A percentile compares a stretch with the other conserved stretches of the same genome.
Conservation (phyloP, 768 basidiomycete species). For the Boletus vinaceobasis region DNA sequence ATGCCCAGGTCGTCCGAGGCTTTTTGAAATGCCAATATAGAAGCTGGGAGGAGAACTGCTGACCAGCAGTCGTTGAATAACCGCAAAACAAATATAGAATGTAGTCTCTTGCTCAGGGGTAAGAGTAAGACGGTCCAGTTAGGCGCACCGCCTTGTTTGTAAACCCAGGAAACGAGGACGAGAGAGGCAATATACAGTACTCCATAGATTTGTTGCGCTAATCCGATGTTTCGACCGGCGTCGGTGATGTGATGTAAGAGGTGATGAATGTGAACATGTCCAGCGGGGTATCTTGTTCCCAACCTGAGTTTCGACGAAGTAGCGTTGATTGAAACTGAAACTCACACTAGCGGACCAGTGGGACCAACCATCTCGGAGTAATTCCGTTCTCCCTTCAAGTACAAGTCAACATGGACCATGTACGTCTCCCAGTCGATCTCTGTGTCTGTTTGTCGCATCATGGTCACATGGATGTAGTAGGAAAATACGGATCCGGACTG, state of each 20-base stretch:
- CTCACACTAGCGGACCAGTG: conserved; percentile 90
- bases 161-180: conserved; percentile 63
- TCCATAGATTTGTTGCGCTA: conserved; percentile 79
- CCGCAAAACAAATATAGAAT: conserved; percentile 88
- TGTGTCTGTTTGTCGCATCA: conserved; percentile 60
- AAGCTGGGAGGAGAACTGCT: conserved; percentile 57
- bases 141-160: conserved; percentile 56
- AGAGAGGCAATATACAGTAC: conserved; percentile 69
- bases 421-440: conserved; percentile 99
- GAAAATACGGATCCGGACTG: conserved; percentile 30
- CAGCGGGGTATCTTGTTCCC: conserved; percentile 81
- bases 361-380: conserved; percentile 83
- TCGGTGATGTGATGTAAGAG: conserved; percentile 63
- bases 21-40: conserved; percentile 62
- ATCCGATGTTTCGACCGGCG: conserved; percentile 52
- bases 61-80: conserved; percentile 97
- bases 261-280: conserved; percentile 83
- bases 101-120: conserved; percentile 86
- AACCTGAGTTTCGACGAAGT: not conserved
- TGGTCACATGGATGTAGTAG: conserved; percentile 13
- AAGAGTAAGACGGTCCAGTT: conserved; percentile 74
- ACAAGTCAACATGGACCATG: conserved; percentile 80
- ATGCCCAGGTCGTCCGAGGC: conserved; percentile 60
- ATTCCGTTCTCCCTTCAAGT: conserved; percentile 76
- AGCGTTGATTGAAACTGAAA: not conserved